A percentile compares a stretch with the other conserved stretches of the same genome.
Evolutionary conservation across 306 rosid species (phyloP).

Genomic region (Vigna reflexopilosa): DNA sequence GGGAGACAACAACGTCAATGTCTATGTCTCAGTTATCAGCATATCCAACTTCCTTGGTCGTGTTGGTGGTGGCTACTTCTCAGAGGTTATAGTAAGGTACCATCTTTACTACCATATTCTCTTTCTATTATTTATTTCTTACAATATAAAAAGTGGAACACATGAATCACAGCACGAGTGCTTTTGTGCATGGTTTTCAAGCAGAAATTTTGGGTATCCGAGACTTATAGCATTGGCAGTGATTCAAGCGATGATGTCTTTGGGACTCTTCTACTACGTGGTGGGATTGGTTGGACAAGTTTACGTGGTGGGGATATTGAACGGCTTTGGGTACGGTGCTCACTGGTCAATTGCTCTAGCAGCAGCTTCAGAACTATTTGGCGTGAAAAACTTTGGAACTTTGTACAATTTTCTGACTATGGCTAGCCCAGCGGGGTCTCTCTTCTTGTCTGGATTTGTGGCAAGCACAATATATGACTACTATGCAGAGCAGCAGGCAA

Average conservation of each 20-base stretch:
- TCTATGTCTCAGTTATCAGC: slow-evolving; percentile 80
- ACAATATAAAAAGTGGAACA: no score
- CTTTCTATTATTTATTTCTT: neutral
- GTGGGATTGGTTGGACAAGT: slow-evolving; percentile 56
- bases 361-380: slow-evolving; percentile 63
- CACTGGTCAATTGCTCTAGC: slow-evolving; percentile 58
- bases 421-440: slow-evolving; percentile 75
- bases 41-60: slow-evolving; percentile 95
- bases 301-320: slow-evolving; percentile 52
- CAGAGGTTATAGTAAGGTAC: slow-evolving; percentile 81
- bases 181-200: neutral
- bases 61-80: slow-evolving; percentile 84
- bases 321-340: slow-evolving; percentile 59
- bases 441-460: slow-evolving; percentile 65
- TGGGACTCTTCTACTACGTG: slow-evolving; percentile 46
- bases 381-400: slow-evolving; percentile 77
- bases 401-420: slow-evolving; percentile 69
- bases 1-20: slow-evolving; percentile 61
- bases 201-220: slow-evolving; percentile 52
- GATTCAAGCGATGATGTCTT: slow-evolving; percentile 47
- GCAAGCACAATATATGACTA: slow-evolving; percentile 74
- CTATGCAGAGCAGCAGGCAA: slow-evolving; percentile 67
- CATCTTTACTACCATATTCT: neutral
- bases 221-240: slow-evolving; percentile 51
- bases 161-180: no score